phyloP scores from a whole-genome alignment of 176 grass and related monocot species.

The Tuctoria greenei region DNA sequence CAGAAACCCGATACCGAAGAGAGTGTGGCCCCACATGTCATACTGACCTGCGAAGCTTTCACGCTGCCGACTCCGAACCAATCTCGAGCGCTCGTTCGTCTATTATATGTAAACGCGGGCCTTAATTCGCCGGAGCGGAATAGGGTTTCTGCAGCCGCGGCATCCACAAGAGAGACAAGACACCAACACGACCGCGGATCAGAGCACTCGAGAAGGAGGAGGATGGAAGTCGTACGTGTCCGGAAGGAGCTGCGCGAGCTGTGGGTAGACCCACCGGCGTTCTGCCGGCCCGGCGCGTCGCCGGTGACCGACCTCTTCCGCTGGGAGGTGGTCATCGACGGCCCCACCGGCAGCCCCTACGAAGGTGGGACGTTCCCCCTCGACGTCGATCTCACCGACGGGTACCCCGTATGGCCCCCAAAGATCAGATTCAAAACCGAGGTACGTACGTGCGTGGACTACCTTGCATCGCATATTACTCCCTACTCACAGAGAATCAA shows the following conservation, averaged over 20 bases:
- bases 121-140: not conserved
- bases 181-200: no score
- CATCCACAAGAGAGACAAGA: not conserved
- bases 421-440: constrained; percentile 42
- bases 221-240: not conserved
- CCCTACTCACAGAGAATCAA: no score
- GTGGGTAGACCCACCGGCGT: constrained; percentile 21
- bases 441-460: no score
- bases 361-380: constrained; percentile 37
- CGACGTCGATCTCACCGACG: no score
- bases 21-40: no score
- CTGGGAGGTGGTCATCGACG: constrained; percentile 44
- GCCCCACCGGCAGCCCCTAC: constrained; percentile 36
- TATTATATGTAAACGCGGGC: no score
- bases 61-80: no score
- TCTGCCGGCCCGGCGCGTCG: constrained; percentile 26
- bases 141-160: not conserved
- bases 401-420: no score
- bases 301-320: constrained; percentile 31
- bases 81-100: no score
- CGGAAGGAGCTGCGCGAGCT: not conserved
- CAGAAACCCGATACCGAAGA: no score
- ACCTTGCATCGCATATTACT: no score
- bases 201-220: no score
- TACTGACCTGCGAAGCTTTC: not conserved